These are phyloP conservation scores for Pseudogymnoascus sp. DNA, from an alignment of 2,329 filamentous ascomycete species.

Conservation along the genomic window DNA sequence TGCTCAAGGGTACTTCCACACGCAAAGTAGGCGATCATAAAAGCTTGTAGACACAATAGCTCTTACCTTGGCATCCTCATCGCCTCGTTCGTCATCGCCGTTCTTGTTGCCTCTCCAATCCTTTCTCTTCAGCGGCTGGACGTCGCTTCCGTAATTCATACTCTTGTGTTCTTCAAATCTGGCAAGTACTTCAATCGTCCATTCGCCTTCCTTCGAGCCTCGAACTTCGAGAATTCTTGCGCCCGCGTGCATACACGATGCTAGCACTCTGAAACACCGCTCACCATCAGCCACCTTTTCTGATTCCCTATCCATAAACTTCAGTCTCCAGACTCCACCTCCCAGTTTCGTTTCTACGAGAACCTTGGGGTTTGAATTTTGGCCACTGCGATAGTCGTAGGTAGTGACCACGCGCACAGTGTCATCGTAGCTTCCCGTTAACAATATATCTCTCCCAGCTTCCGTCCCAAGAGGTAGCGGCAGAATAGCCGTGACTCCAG, in stretches of 20 bases:
- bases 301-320: conserved; percentile 41
- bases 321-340: conserved; percentile 82
- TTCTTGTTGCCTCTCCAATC: conserved; percentile 14
- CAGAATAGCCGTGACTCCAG: conserved; percentile 81
- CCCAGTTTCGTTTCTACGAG: conserved; percentile 60
- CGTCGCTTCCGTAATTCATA: conserved; percentile 90
- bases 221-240: conserved; percentile 53
- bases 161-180: conserved; percentile 80
- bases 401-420: conserved; percentile 60
- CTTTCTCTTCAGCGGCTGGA: conserved; percentile 37
- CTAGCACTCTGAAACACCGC: conserved; percentile 51
- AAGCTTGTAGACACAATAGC: conserved; percentile 62
- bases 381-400: conserved; percentile 33
- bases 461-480: conserved; percentile 46
- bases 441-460: conserved; percentile 48
- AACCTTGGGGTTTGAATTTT: conserved; percentile 38
- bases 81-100: conserved; percentile 5
- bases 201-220: conserved; percentile 36
- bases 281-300: conserved; percentile 11
- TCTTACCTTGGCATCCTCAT: background rate
- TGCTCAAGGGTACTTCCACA: conserved; percentile 45
- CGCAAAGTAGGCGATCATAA: conserved; percentile 63
- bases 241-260: conserved; percentile 92
- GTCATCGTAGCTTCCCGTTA: conserved; percentile 93
- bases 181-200: conserved; percentile 58